A percentile compares a stretch with the other conserved stretches of the same genome.
Evolutionary conservation across 495 filamentous ascomycete genomes (phyloP).

Genomic region (Talaromyces borbonicus): DNA sequence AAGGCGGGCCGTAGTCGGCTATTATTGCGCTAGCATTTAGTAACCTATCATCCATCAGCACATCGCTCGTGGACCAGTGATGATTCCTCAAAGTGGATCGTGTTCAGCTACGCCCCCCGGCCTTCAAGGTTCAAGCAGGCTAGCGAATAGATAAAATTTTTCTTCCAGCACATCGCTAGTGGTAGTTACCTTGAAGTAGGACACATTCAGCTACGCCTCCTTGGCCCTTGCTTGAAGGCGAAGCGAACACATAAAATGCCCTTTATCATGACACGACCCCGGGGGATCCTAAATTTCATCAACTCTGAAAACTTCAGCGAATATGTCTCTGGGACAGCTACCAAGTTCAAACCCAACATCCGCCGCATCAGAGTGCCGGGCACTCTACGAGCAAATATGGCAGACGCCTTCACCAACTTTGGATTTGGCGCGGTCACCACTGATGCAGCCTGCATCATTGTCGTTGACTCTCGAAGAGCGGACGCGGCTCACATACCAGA

Average conservation of each 20-base stretch:
- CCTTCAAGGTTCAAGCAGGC: background rate
- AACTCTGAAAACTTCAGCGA: background rate
- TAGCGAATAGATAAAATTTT: background rate
- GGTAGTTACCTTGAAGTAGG: background rate
- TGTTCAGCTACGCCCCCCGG: background rate
- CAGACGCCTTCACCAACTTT: background rate
- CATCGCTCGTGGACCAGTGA: background rate
- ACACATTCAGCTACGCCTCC: background rate
- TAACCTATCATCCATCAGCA: background rate
- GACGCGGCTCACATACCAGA: slow-evolving; percentile 13
- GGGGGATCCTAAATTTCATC: background rate
- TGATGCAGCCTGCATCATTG: slow-evolving; percentile 10
- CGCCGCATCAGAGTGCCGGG: background rate
- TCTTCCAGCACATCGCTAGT: background rate
- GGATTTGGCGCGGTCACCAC: slow-evolving; percentile 15
- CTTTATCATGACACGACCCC: background rate
- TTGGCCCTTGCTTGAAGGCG: background rate
- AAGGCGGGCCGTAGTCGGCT: background rate
- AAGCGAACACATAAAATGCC: background rate
- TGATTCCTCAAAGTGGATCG: background rate
- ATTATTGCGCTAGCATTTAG: background rate
- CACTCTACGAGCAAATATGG: background rate
- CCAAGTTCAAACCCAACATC: background rate
- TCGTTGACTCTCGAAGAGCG: slow-evolving; percentile 8
- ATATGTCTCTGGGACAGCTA: background rate